phyloP scores from a whole-genome alignment of 2,329 filamentous ascomycete species.

The Cladophialophora immunda region DNA sequence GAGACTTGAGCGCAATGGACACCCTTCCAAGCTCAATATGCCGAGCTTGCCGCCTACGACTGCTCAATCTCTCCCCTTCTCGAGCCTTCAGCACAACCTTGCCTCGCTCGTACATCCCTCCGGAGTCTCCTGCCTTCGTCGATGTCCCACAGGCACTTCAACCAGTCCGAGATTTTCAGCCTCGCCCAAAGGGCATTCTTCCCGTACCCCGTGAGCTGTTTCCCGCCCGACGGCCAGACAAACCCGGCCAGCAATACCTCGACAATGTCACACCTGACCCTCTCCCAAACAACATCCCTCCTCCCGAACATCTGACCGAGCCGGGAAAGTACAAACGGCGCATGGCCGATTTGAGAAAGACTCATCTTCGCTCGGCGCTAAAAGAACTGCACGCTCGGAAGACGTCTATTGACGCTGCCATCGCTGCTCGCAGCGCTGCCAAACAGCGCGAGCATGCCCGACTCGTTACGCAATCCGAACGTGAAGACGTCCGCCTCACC shows the following conservation, averaged over 20 bases:
- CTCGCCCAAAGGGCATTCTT: constrained; percentile 74
- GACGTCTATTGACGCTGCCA: constrained; percentile 50
- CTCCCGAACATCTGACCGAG: constrained; percentile 49
- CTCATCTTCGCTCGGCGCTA: constrained; percentile 76
- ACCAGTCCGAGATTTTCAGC: constrained; percentile 42
- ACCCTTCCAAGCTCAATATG: constrained; percentile 33
- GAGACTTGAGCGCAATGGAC: constrained; percentile 3
- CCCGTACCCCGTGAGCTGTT: constrained; percentile 87
- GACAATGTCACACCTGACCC: constrained; percentile 66
- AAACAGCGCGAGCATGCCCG: constrained; percentile 62
- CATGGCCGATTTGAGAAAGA: constrained; percentile 75
- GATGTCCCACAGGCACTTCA: constrained; percentile 75
- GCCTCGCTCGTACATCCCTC: constrained; percentile 65
- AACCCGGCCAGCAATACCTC: constrained; percentile 64
- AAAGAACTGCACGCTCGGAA: constrained; percentile 74
- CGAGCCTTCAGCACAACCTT: constrained; percentile 59
- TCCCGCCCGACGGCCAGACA: constrained; percentile 66
- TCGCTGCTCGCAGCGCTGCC: constrained; percentile 52
- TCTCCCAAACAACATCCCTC: constrained; percentile 33
- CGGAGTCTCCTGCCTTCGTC: constrained; percentile 89
- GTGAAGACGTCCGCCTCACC: constrained; percentile 80
- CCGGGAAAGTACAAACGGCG: constrained; percentile 69
- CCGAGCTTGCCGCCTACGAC: constrained; percentile 37
- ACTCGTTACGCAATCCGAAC: constrained; percentile 70
- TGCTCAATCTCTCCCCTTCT: constrained; percentile 34